A percentile compares a stretch with the other conserved stretches of the same genome.
phyloP scores from a whole-genome alignment of 768 basidiomycete species.

The Lanmaoa pseudosensibilis region DNA sequence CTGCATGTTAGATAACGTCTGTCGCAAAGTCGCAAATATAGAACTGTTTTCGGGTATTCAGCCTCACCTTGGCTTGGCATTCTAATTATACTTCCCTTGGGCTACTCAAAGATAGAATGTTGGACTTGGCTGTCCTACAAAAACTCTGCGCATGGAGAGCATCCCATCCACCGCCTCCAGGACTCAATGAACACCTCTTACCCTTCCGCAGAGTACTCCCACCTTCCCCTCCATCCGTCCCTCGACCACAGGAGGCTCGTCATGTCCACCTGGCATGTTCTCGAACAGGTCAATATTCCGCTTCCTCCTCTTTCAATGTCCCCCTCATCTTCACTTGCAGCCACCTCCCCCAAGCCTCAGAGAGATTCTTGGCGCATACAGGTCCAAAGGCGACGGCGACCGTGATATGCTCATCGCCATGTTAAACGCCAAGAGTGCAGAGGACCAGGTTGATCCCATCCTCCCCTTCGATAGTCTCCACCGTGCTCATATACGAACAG shows the following conservation, averaged over 20 bases:
- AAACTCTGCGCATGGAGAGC: slow-evolving; percentile 28
- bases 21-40: slow-evolving; percentile 20
- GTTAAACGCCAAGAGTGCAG: slow-evolving; percentile 88
- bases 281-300: slow-evolving; percentile 43
- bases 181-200: slow-evolving; percentile 31
- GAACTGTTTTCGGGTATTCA: slow-evolving; percentile 30
- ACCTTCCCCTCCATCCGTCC: slow-evolving; percentile 12
- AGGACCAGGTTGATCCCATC: slow-evolving; percentile 72
- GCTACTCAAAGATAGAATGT: slow-evolving; percentile 47
- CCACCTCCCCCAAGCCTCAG: slow-evolving; percentile 77
- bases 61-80: slow-evolving; percentile 45
- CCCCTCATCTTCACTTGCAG: slow-evolving; percentile 36
- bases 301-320: background rate
- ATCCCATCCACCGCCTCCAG: slow-evolving; percentile 14
- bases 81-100: slow-evolving; percentile 40
- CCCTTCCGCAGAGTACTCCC: slow-evolving; percentile 18
- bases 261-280: slow-evolving; percentile 44
- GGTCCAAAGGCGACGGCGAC: slow-evolving; percentile 85
- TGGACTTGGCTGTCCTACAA: slow-evolving; percentile 47
- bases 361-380: slow-evolving; percentile 86
- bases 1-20: slow-evolving; percentile 4
- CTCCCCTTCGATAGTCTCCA: slow-evolving; percentile 2
- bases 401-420: slow-evolving; percentile 88
- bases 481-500: slow-evolving; percentile 36
- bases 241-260: slow-evolving; percentile 36